Evolutionary conservation across 495 filamentous ascomycete species (phyloP).

Genomic region (Bathelium albidoporum): DNA sequence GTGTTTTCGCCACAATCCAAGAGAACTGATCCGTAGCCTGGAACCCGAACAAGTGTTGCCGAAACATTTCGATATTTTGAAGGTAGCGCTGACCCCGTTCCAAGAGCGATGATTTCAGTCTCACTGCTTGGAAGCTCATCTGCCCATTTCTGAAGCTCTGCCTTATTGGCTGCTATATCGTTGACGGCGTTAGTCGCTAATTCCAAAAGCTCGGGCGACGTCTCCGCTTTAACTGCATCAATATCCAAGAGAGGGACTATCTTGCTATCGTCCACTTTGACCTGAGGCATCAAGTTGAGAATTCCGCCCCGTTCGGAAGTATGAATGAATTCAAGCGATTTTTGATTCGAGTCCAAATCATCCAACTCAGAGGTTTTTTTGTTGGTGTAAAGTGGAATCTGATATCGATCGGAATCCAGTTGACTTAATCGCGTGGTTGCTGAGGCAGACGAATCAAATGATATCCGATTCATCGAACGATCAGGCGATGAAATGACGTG

Average conservation of each 20-base stretch:
- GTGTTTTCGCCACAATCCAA: slow-evolving; percentile 92
- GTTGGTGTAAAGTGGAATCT: slow-evolving; percentile 51
- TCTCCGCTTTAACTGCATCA: slow-evolving; percentile 26
- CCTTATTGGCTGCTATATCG: slow-evolving; percentile 17
- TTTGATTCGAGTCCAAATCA: background rate
- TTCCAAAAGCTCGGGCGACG: slow-evolving; percentile 36
- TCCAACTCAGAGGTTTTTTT: slow-evolving; percentile 13
- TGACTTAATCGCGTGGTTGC: slow-evolving; percentile 55
- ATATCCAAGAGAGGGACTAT: slow-evolving; percentile 47
- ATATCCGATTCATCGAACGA: slow-evolving; percentile 59
- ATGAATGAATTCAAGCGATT: slow-evolving; percentile 12
- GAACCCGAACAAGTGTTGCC: slow-evolving; percentile 70
- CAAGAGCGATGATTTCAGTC: slow-evolving; percentile 73
- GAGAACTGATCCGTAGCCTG: slow-evolving; percentile 72
- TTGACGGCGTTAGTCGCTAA: slow-evolving; percentile 36
- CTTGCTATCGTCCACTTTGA: slow-evolving; percentile 40
- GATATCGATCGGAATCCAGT: slow-evolving; percentile 60
- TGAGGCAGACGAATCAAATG: slow-evolving; percentile 51
- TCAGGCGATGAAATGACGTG: slow-evolving; percentile 69
- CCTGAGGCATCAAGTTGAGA: slow-evolving; percentile 56
- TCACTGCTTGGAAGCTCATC: slow-evolving; percentile 53
- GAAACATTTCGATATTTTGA: slow-evolving; percentile 95
- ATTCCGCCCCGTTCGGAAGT: slow-evolving; percentile 40
- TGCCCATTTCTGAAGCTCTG: slow-evolving; percentile 34
- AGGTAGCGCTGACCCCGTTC: slow-evolving; percentile 79